Base-by-base conservation (phyloP, 2,329 filamentous ascomycete species). In the Aspergillus melleus region DNA sequence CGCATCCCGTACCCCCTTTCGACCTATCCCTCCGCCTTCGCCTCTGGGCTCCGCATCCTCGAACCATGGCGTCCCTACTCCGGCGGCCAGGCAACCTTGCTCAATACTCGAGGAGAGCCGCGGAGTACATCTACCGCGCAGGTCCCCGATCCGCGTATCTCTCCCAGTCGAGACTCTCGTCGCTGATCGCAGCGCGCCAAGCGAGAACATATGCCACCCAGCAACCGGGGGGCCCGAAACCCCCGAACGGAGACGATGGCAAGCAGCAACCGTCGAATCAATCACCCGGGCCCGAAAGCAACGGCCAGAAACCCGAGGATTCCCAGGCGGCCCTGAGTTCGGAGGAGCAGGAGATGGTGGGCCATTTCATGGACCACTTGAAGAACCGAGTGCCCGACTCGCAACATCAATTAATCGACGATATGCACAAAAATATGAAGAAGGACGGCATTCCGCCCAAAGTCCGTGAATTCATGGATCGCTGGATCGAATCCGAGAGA, bases 401-500 rank as follows among this genome's bases (percentile, higher is more conserved):
- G n/a, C 87, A 91, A 75, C 80, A 81, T 44, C 76, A 85, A 54
- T 78, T 83, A 22, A 74, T 92, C 60, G 81, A 86, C 60, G 81
- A 84, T 52, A 81, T 87, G 9, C 76, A 90, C n/a, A 78, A 84
- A 61, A 79, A 83, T 29, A 82, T 94, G 61, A 86, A 88, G 76
- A 81, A 82, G 61, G 82, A 87, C 47, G 92, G 92, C 10, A 85
- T 92, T 16, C 90, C 91, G 1, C 68, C 77, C 22, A 90, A 92
- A 70, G 77, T 92, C 19, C 83, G 84, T 57, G 83, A 88, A 64
- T 82, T 89, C 55, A 83, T 88, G 74, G 81, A 86, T 54, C 81
- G 82, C 64, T 77, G 79, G 69, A 77, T 72, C 73, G 82, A 80
- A 26, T 62, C 66, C 32, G 79, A 80, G 32, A 76, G 80, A 64